phyloP scores from a whole-genome alignment of 2,329 filamentous ascomycete genomes.

The Sclerotinia glacialis region DNA sequence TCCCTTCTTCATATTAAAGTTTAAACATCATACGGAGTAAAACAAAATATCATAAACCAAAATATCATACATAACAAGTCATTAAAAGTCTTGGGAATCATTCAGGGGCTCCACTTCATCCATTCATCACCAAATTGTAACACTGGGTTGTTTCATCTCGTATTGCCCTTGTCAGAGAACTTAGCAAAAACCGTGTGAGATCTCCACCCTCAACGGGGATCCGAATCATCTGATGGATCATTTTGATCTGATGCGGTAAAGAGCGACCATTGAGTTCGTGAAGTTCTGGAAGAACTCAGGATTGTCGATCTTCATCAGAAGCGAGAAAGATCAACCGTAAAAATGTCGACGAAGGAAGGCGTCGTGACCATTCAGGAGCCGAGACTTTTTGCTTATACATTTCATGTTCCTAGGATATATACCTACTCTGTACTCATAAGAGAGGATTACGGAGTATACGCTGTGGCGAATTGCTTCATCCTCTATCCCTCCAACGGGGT shows the following conservation, averaged over 20 bases:
- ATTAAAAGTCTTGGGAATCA: not conserved
- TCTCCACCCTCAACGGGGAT: not conserved
- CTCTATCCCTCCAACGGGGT: not conserved
- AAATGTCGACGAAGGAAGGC: too few species aligned
- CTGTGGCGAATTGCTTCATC: not conserved
- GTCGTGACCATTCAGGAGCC: not conserved
- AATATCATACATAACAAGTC: too few species aligned
- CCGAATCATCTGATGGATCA: not conserved
- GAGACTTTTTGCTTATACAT: not conserved
- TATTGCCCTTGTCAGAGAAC: not conserved
- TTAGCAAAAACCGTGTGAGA: not conserved
- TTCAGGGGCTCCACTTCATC: not conserved
- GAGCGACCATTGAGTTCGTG: not conserved
- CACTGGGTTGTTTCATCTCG: constrained; percentile 8
- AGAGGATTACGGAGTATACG: not conserved
- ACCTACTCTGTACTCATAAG: too few species aligned
- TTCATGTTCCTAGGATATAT: not conserved
- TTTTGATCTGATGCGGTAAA: not conserved
- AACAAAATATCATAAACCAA: too few species aligned
- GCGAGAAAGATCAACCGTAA: not conserved
- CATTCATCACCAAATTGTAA: not conserved
- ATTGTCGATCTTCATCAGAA: not conserved
- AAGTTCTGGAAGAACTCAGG: not conserved
- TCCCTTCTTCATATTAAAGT: too few species aligned
- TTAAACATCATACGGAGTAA: too few species aligned